A percentile compares a stretch with the other conserved stretches of the same genome.
Conservation (phyloP, 441 rosid species). For the Breynia disticha region DNA sequence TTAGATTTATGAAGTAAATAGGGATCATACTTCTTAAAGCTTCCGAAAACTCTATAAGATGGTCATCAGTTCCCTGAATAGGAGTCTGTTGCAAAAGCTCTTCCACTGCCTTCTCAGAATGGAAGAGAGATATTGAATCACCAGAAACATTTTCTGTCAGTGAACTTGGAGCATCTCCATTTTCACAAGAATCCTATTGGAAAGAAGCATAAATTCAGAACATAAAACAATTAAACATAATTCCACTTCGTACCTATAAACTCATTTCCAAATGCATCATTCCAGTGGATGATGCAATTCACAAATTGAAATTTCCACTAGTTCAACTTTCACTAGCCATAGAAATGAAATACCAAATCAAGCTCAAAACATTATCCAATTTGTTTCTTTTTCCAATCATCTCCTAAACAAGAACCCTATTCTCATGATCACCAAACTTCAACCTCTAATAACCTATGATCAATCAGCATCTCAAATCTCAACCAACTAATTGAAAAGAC, state of each 20-base stretch:
- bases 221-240: too few relatives aligned
- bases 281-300: too few relatives aligned
- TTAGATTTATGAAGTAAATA: constrained; percentile 1
- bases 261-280: too few relatives aligned
- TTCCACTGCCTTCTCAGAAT: constrained; percentile 81
- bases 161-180: constrained; percentile 45
- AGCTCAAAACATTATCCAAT: too few relatives aligned
- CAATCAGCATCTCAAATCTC: background rate
- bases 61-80: constrained; percentile 65
- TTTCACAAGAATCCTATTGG: constrained; percentile 37
- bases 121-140: constrained; percentile 41
- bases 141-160: constrained; percentile 38
- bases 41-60: constrained; percentile 90
- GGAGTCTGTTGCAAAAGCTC: constrained; percentile 81
- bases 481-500: background rate
- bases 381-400: too few relatives aligned
- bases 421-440: background rate
- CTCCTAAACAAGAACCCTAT: too few relatives aligned
- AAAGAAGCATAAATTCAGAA: constrained; percentile 5
- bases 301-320: too few relatives aligned
- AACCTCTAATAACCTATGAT: background rate
- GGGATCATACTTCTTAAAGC: constrained; percentile 72
- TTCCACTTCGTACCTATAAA: too few relatives aligned
- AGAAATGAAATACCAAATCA: too few relatives aligned
- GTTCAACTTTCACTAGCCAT: too few relatives aligned